Conservation (phyloP, 495 filamentous ascomycete genomes). For the Xylaria venustula region DNA sequence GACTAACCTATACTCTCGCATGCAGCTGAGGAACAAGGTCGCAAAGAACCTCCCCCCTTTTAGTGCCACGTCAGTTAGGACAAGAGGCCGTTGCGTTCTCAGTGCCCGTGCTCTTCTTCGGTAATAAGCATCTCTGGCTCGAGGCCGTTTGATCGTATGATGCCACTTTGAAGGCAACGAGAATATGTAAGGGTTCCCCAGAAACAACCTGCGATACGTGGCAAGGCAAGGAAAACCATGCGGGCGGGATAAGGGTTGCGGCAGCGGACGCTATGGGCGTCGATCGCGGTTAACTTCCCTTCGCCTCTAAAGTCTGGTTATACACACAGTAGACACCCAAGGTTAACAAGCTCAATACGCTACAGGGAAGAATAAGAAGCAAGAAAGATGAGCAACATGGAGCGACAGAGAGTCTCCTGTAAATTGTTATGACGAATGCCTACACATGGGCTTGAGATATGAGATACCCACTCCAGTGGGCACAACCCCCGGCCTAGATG, state of each 20-base stretch:
- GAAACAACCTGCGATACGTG: not conserved
- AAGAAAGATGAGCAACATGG: not conserved
- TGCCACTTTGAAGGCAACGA: not conserved
- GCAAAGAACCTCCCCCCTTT: not conserved
- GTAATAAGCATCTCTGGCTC: not conserved
- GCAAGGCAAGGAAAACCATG: not conserved
- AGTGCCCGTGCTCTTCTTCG: not conserved
- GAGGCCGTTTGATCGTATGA: not conserved
- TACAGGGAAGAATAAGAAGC: not conserved
- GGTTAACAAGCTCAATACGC: not conserved
- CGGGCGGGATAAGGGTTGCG: not conserved
- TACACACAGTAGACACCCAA: not conserved
- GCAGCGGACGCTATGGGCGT: not conserved
- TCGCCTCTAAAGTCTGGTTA: not conserved
- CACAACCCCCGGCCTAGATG: constrained; percentile 3
- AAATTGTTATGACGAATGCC: constrained; percentile 9
- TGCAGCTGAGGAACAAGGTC: not conserved
- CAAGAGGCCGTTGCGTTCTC: not conserved
- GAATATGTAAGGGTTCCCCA: not conserved
- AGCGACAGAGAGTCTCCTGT: not conserved
- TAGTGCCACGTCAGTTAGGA: not conserved
- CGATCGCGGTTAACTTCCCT: constrained; percentile 4
- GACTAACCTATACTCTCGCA: not conserved
- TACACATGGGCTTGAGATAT: not conserved
- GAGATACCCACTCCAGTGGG: constrained; percentile 10